These are phyloP conservation scores for Termitomyces sp. DNA, from an alignment of 768 basidiomycete genomes.

Conservation along the genomic window DNA sequence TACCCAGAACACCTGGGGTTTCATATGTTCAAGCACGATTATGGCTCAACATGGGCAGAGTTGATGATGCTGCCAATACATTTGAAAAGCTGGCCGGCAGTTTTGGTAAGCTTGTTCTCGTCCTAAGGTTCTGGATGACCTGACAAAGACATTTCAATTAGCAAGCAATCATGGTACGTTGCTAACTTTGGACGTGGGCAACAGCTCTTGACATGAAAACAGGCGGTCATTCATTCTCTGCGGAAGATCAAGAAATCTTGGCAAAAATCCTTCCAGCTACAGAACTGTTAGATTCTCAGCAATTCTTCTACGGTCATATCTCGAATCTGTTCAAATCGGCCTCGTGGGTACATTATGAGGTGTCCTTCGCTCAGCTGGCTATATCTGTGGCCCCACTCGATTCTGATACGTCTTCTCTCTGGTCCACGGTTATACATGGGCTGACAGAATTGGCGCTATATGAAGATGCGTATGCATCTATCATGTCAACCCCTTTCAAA, in stretches of 20 bases:
- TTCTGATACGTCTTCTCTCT: constrained; percentile 60
- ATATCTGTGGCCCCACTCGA: constrained; percentile 58
- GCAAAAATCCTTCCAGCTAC: constrained; percentile 53
- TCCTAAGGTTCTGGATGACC: too few relatives aligned
- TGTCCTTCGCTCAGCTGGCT: constrained; percentile 73
- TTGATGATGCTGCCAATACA: constrained; percentile 66
- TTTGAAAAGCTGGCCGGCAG: constrained; percentile 71
- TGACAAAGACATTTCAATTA: not conserved
- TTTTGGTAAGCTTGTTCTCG: constrained; percentile 51
- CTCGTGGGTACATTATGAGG: constrained; percentile 52
- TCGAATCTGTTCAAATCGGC: constrained; percentile 67
- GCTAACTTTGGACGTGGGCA: not conserved
- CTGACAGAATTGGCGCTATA: constrained; percentile 67
- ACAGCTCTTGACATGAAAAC: constrained; percentile 10
- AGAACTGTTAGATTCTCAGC: constrained; percentile 52
- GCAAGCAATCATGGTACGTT: constrained; percentile 9
- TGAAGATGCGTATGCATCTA: constrained; percentile 81
- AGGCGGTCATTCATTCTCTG: constrained; percentile 44
- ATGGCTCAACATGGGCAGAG: constrained; percentile 57
- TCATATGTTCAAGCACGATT: constrained; percentile 69
- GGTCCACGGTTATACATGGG: constrained; percentile 75
- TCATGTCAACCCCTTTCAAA: constrained; percentile 70
- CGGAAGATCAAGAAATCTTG: constrained; percentile 62
- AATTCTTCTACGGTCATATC: constrained; percentile 73
- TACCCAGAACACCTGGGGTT: constrained; percentile 73